phyloP scores from a whole-genome alignment of 2,329 filamentous ascomycete species.

The Rhytidhysteron rufulum region DNA sequence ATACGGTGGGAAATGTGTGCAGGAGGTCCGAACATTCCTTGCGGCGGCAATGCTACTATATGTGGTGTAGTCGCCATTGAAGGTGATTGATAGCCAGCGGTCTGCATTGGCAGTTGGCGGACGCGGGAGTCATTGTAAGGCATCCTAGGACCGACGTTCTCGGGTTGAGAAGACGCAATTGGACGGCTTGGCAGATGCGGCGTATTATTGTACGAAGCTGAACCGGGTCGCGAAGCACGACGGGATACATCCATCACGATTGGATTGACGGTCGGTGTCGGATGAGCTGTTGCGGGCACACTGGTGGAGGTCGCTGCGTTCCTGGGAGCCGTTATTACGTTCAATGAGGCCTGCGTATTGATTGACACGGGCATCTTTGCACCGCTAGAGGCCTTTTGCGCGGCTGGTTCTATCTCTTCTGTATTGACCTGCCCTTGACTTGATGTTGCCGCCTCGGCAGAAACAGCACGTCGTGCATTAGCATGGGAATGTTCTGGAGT shows the following conservation, averaged over 20 bases:
- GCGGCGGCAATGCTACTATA: slow-evolving; percentile 3
- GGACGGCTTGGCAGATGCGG: not conserved
- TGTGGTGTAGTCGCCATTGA: slow-evolving; percentile 11
- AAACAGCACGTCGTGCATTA: not conserved
- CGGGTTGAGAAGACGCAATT: slow-evolving; percentile 11
- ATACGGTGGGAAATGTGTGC: not conserved
- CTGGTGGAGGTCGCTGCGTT: no score
- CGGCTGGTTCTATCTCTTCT: not conserved
- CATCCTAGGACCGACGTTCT: slow-evolving; percentile 13
- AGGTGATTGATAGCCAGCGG: slow-evolving; percentile 10
- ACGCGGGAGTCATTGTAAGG: not conserved
- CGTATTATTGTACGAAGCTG: slow-evolving; percentile 9
- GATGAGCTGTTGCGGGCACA: not conserved
- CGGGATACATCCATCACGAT: slow-evolving; percentile 9
- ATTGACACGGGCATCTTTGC: not conserved
- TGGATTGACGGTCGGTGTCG: slow-evolving; percentile 4
- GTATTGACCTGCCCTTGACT: not conserved
- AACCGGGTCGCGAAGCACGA: slow-evolving; percentile 9
- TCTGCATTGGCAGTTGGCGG: not conserved
- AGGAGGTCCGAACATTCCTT: not conserved
- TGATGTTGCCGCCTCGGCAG: not conserved
- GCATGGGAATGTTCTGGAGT: not conserved
- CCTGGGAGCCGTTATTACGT: no score
- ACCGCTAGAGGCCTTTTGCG: not conserved
- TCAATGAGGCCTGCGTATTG: not conserved